phyloP scores from a whole-genome alignment of 2,329 filamentous ascomycete genomes.

The Trichoderma guizhouense region DNA sequence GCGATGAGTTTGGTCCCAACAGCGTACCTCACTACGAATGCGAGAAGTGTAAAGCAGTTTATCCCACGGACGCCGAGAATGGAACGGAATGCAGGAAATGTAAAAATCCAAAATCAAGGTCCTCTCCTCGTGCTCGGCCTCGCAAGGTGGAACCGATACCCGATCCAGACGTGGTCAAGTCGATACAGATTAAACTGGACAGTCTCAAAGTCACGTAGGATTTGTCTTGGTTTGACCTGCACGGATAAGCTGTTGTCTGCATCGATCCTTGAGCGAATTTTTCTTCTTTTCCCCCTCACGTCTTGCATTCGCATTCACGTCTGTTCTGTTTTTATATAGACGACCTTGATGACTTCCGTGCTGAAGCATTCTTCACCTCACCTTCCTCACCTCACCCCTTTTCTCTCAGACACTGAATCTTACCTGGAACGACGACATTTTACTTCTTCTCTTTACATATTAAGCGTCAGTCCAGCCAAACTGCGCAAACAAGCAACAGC shows the following conservation, averaged over 20 bases:
- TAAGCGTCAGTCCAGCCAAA: background rate
- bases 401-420: background rate
- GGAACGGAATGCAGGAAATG: constrained; percentile 58
- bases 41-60: constrained; percentile 59
- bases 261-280: background rate
- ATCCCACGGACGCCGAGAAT: constrained; percentile 48
- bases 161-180: constrained; percentile 58
- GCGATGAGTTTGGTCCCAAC: constrained; percentile 55
- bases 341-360: constrained; percentile 1
- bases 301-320: constrained; percentile 1
- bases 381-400: background rate
- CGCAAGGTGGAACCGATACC: constrained; percentile 59
- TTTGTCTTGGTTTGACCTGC: background rate
- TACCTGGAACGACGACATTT: background rate
- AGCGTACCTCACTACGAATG: constrained; percentile 57
- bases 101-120: constrained; percentile 55
- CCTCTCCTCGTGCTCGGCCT: constrained; percentile 57
- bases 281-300: background rate
- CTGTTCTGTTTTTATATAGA: background rate
- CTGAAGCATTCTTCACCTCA: background rate
- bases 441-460: background rate
- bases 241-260: background rate
- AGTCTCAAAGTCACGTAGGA: constrained; percentile 37
- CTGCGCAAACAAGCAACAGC: background rate
- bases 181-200: constrained; percentile 54